These are phyloP conservation scores for Fusarium beomiforme DNA, from an alignment of 2,329 filamentous ascomycete species.

Conservation along the genomic window DNA sequence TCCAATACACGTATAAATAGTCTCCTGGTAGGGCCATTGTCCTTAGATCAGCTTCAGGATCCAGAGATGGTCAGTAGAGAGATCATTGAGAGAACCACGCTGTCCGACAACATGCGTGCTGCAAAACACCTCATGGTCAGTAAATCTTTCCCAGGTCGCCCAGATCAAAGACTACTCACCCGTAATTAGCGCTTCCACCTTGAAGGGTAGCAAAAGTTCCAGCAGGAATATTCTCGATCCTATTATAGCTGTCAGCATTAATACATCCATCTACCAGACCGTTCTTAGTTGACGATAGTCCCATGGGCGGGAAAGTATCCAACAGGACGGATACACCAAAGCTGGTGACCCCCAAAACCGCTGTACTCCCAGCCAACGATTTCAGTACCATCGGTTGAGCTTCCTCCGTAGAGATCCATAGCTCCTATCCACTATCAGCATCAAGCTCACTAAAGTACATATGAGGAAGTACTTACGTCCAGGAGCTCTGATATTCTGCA, in stretches of 20 bases:
- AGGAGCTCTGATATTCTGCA: background rate
- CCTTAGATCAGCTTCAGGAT: background rate
- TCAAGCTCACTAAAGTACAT: background rate
- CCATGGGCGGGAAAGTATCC: background rate
- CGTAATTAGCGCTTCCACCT: background rate
- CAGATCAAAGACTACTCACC: background rate
- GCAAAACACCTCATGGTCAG: rapidly evolving
- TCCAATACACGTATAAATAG: too few species aligned
- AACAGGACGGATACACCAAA: background rate
- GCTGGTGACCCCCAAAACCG: background rate
- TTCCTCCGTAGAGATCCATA: background rate
- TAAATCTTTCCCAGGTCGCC: rapidly evolving
- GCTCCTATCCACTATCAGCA: background rate
- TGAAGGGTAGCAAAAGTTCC: background rate
- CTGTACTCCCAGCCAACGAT: background rate
- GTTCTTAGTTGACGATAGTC: background rate
- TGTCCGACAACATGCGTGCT: background rate
- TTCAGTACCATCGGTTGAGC: background rate
- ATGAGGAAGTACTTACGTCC: background rate
- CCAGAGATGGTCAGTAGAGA: background rate
- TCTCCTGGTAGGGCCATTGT: background rate
- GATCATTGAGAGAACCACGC: background rate
- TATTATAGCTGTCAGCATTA: rapidly evolving
- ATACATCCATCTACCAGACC: too few species aligned
- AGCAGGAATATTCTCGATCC: background rate